These are phyloP conservation scores for Stephania japonica DNA, from an alignment of 164 flowering plant genomes.

Conservation along the genomic window DNA sequence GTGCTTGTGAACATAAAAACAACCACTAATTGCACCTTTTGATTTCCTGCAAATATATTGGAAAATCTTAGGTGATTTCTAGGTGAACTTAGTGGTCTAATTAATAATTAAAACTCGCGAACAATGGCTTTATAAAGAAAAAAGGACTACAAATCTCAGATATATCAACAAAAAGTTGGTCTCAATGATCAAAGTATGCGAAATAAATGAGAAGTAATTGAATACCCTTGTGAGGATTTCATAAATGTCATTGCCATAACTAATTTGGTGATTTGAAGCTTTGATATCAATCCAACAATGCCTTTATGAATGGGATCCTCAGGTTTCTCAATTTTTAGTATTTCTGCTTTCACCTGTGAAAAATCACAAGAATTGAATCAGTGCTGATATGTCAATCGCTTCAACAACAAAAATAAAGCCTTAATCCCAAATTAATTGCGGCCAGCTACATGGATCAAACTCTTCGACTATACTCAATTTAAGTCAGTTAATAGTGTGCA, in stretches of 20 bases:
- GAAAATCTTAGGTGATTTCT: neutral
- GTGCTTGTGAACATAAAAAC: slow-evolving; percentile 39
- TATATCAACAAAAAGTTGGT: neutral
- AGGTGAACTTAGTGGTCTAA: neutral
- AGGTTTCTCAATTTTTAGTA: slow-evolving; percentile 33
- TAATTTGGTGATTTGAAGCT: slow-evolving; percentile 41
- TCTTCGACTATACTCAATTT: too few species aligned
- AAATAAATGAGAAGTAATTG: neutral
- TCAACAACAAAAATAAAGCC: neutral
- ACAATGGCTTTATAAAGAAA: neutral
- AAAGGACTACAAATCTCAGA: neutral
- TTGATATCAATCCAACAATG: slow-evolving; percentile 39
- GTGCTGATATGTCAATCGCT: neutral
- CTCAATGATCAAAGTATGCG: too few species aligned
- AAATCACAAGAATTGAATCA: neutral
- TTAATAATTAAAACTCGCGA: neutral
- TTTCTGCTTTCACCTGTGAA: slow-evolving; percentile 43
- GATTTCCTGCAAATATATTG: slow-evolving; percentile 32
- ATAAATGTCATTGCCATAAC: slow-evolving; percentile 53
- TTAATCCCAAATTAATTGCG: neutral
- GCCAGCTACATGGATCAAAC: too few species aligned
- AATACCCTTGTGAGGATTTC: slow-evolving; percentile 42
- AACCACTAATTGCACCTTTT: slow-evolving; percentile 42
- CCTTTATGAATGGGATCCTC: slow-evolving; percentile 44
- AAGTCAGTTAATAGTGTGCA: too few species aligned